Percentiles rank a stretch among this genome's conserved stretches.
phyloP scores from a whole-genome alignment of 2,329 filamentous ascomycete species.

The Tolypocladium paradoxum region DNA sequence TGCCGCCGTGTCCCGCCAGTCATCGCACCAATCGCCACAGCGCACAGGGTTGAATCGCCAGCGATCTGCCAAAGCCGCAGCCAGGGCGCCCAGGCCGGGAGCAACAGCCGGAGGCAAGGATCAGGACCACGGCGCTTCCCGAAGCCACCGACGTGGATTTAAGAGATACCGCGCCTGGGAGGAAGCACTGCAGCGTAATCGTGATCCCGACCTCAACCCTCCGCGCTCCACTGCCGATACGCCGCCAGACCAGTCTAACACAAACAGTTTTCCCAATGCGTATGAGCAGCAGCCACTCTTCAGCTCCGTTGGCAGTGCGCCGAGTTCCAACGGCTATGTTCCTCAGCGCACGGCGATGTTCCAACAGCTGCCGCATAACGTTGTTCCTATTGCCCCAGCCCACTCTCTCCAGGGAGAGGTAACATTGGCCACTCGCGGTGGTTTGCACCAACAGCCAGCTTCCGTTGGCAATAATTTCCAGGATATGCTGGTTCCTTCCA shows the following conservation, averaged over 20 bases:
- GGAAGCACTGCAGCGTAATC: constrained; percentile 24
- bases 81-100: neutral
- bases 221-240: neutral
- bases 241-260: neutral
- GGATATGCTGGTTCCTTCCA: constrained; percentile 35
- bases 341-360: neutral
- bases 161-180: constrained; percentile 35
- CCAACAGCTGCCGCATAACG: neutral
- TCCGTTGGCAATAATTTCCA: constrained; percentile 13
- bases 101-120: constrained; percentile 10
- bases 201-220: constrained; percentile 4
- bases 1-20: neutral
- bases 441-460: constrained; percentile 16
- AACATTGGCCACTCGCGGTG: constrained; percentile 12
- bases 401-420: constrained; percentile 13
- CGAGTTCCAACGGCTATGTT: constrained; percentile 17
- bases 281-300: neutral
- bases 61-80: neutral
- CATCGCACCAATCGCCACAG: neutral
- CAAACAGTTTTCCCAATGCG: neutral
- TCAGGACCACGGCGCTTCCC: constrained; percentile 10
- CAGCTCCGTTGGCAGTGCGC: constrained; percentile 9
- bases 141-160: constrained; percentile 32
- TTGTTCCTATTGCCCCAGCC: constrained; percentile 6
- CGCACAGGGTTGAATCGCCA: neutral